Conservation (phyloP, 352 stramenopile genomes). For the Saprolegnia parasitica region DNA sequence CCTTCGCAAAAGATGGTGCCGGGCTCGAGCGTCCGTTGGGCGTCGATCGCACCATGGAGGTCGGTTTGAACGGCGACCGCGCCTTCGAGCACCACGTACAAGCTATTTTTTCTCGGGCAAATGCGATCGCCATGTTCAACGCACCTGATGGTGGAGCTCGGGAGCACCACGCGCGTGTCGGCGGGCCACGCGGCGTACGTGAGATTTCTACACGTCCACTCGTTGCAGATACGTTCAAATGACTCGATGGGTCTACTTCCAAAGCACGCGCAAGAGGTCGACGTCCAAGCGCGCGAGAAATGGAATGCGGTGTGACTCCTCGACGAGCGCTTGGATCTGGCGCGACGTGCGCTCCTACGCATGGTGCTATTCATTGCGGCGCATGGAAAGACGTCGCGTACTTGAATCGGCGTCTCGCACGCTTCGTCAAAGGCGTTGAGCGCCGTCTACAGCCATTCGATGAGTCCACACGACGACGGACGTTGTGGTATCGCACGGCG, state of each 20-base stretch:
- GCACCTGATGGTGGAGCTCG: conserved; percentile 11
- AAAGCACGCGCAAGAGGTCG: conserved; percentile 10
- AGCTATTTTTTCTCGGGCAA: conserved; percentile 1
- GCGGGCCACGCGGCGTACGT: background rate
- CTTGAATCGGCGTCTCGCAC: conserved; percentile 7
- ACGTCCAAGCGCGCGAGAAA: conserved; percentile 1
- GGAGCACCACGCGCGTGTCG: background rate
- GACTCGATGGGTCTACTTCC: conserved; percentile 12
- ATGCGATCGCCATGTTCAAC: background rate
- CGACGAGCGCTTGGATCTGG: conserved; percentile 12
- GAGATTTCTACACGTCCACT: conserved; percentile 9
- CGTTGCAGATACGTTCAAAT: too few species aligned
- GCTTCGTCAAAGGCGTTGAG: conserved; percentile 8
- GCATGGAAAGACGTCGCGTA: background rate
- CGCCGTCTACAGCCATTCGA: background rate
- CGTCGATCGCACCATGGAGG: background rate
- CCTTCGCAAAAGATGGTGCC: conserved; percentile 19
- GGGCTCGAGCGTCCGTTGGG: conserved; percentile 7
- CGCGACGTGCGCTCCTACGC: conserved; percentile 3
- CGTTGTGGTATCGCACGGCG: too few species aligned
- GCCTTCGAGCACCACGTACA: conserved; percentile 25
- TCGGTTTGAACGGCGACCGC: conserved; percentile 18
- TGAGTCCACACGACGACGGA: background rate
- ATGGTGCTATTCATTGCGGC: background rate
- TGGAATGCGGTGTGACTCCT: conserved; percentile 13